These are phyloP conservation scores for Thalia dealbata DNA, from an alignment of 176 grass and related monocot genomes.

Conservation along the genomic window DNA sequence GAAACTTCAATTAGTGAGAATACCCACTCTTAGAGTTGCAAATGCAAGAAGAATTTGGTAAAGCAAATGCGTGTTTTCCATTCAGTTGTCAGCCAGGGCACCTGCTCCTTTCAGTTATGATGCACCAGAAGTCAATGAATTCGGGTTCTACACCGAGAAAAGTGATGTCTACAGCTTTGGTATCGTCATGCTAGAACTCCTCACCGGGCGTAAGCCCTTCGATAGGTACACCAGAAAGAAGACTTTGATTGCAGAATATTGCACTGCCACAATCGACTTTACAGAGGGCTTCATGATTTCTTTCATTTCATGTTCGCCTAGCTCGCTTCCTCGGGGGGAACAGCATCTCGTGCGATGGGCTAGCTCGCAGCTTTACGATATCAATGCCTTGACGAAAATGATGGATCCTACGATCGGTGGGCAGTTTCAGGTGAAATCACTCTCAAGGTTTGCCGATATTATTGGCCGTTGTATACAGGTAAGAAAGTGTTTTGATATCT, in stretches of 20 bases:
- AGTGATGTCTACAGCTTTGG: constrained; percentile 92
- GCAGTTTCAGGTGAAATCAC: constrained; percentile 37
- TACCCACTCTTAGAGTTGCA: too few species aligned
- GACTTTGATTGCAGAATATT: too few species aligned
- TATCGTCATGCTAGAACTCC: constrained; percentile 81
- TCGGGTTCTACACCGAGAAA: constrained; percentile 29
- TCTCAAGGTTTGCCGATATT: constrained; percentile 73
- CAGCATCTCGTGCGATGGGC: constrained; percentile 79
- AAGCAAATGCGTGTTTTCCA: constrained; percentile 19
- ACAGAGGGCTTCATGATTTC: not conserved
- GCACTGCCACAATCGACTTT: too few species aligned
- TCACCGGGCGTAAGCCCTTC: constrained; percentile 70
- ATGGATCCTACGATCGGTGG: constrained; percentile 50
- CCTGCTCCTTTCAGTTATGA: constrained; percentile 35
- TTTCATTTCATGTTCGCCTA: constrained; percentile 23
- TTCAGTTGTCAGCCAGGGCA: constrained; percentile 44
- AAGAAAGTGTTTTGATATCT: constrained; percentile 8
- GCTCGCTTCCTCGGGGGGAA: constrained; percentile 49
- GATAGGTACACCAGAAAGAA: constrained; percentile 73
- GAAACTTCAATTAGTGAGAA: too few species aligned
- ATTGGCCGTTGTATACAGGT: constrained; percentile 70
- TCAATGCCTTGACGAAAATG: constrained; percentile 60
- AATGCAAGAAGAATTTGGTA: not conserved
- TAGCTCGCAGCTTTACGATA: constrained; percentile 67
- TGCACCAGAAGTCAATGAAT: constrained; percentile 71